Evolutionary conservation across 1,284 basidiomycete species (phyloP).

Genomic region (Apiotrichum brassicae): DNA sequence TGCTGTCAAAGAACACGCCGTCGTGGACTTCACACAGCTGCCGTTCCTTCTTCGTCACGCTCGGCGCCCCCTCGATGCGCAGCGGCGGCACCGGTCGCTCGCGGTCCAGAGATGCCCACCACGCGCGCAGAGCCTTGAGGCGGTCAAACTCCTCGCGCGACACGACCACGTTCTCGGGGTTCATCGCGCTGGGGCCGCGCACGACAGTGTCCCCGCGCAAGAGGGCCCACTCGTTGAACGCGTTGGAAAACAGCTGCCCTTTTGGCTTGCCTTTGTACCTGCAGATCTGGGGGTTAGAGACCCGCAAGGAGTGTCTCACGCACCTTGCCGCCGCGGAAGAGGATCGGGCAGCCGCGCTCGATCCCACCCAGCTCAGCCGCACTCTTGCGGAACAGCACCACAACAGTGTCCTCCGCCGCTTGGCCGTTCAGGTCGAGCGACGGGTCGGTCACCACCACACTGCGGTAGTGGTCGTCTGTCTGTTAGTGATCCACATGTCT

Average conservation of each 20-base stretch:
- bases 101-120: not conserved
- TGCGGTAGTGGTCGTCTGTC: constrained; percentile 15
- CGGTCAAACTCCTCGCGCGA: not conserved
- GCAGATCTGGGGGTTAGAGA: not conserved
- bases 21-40: constrained; percentile 1
- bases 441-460: constrained; percentile 28
- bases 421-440: constrained; percentile 4
- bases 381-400: constrained; percentile 24
- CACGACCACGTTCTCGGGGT: not conserved
- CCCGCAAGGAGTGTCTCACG: not conserved
- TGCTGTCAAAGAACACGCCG: constrained; percentile 3
- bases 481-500: constrained; percentile 1
- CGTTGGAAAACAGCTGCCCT: constrained; percentile 19
- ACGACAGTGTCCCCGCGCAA: not conserved
- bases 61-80: too few relatives aligned
- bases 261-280: constrained; percentile 27
- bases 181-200: not conserved
- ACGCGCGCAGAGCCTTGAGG: not conserved
- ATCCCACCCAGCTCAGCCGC: constrained; percentile 10
- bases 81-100: not conserved
- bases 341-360: constrained; percentile 15
- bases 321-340: constrained; percentile 23
- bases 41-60: not conserved
- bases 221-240: constrained; percentile 2
- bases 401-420: constrained; percentile 23